Evolutionary conservation across 2,329 filamentous ascomycete genomes (phyloP).

Genomic region (Ceratocystiopsis minuta): DNA sequence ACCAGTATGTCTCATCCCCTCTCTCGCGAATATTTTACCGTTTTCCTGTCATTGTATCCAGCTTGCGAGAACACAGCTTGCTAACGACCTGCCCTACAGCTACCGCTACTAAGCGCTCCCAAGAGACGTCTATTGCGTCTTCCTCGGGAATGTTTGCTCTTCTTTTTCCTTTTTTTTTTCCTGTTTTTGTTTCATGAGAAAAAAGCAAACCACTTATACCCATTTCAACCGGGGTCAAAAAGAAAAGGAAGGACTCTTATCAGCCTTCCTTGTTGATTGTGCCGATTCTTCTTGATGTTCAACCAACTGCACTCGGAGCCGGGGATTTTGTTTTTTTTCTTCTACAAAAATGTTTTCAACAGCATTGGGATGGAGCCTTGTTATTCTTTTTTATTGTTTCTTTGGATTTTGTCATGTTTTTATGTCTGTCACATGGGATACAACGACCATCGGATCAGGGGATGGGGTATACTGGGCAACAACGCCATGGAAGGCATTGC

Average conservation of each 20-base stretch:
- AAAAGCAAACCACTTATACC: neutral
- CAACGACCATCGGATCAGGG: neutral
- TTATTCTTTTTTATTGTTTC: slow-evolving; percentile 2
- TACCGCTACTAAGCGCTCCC: slow-evolving; percentile 48
- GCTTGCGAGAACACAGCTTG: too few species aligned
- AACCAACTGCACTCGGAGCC: neutral
- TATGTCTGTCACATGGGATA: too few species aligned
- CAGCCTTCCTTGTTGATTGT: too few species aligned
- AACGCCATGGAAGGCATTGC: too few species aligned
- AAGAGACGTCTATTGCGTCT: neutral
- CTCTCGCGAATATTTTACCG: too few species aligned
- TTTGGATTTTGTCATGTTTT: neutral
- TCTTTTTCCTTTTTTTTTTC: neutral
- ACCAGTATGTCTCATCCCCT: slow-evolving; percentile 45
- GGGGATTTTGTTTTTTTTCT: slow-evolving; percentile 4
- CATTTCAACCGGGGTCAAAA: neutral
- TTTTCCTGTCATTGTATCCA: neutral
- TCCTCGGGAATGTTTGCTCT: too few species aligned
- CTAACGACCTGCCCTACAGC: slow-evolving; percentile 21
- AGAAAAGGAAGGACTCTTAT: too few species aligned
- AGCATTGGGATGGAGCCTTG: slow-evolving; percentile 12
- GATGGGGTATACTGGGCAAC: neutral
- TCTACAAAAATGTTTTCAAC: slow-evolving; percentile 14
- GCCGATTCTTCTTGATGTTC: neutral
- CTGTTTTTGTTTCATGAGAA: neutral